Conservation (phyloP, 2,329 filamentous ascomycete genomes). For the Hypoxylon sp. region DNA sequence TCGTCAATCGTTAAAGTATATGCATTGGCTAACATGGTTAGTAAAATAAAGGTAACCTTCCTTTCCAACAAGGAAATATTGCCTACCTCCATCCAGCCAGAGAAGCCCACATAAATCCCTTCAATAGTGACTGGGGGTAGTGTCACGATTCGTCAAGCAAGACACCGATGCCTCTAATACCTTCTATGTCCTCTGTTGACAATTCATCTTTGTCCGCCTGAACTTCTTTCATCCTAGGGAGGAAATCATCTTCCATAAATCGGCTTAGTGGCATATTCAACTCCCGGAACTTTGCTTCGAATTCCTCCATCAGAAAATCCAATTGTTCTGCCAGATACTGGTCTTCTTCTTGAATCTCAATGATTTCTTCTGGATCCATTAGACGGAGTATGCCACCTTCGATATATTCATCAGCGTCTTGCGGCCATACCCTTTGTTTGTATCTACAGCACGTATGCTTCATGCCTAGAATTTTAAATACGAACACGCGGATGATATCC, state of each 20-base stretch:
- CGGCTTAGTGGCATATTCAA: conserved; percentile 1
- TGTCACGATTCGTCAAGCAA: conserved; percentile 12
- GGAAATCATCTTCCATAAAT: conserved; percentile 28
- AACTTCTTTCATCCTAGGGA: conserved; percentile 15
- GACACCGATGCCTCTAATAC: conserved; percentile 27
- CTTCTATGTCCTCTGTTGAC: neutral
- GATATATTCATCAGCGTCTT: neutral
- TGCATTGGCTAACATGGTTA: too few species aligned
- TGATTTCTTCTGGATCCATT: conserved; percentile 18
- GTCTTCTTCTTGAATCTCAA: conserved; percentile 31
- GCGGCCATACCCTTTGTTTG: neutral
- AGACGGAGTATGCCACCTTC: neutral
- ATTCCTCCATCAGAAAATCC: conserved; percentile 26
- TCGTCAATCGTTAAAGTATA: too few species aligned
- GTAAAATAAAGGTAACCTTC: too few species aligned
- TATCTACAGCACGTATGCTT: neutral
- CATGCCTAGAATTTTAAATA: neutral
- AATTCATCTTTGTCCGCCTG: conserved; percentile 8
- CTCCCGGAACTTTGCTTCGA: conserved; percentile 9
- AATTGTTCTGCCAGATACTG: conserved; percentile 10
- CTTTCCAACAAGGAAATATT: too few species aligned
- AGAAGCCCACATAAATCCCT: too few species aligned
- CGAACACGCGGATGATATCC: neutral
- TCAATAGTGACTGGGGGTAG: too few species aligned
- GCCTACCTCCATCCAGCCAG: too few species aligned